Conservation (phyloP, 352 stramenopile genomes). For the Globisporangium sylvaticum region DNA sequence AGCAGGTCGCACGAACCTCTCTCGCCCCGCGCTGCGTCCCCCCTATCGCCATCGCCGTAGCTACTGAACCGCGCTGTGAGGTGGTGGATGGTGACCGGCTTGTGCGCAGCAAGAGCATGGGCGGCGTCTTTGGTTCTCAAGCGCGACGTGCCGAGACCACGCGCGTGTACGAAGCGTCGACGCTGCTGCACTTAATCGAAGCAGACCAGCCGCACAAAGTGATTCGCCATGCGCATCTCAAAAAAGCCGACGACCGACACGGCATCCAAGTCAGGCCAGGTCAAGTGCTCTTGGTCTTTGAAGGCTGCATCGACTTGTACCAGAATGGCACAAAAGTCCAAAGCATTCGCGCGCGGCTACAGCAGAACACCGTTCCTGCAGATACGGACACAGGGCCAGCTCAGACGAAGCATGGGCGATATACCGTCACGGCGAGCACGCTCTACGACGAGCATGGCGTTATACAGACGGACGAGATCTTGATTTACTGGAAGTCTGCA, state of each 20-base stretch:
- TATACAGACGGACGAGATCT: constrained; percentile 37
- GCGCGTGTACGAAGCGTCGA: constrained; percentile 50
- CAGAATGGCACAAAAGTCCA: constrained; percentile 38
- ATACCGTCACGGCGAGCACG: constrained; percentile 13
- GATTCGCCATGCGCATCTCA: constrained; percentile 41
- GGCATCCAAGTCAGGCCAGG: constrained; percentile 25
- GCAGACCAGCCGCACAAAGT: constrained; percentile 45
- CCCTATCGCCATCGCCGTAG: too few species aligned
- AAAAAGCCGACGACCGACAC: constrained; percentile 33
- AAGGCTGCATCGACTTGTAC: constrained; percentile 50
- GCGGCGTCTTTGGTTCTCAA: constrained; percentile 42
- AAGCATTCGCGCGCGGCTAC: constrained; percentile 31
- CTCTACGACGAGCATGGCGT: constrained; percentile 26
- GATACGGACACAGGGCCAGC: constrained; percentile 4
- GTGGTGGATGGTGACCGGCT: constrained; percentile 14
- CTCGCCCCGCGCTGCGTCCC: neutral
- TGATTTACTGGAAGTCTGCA: constrained; percentile 63
- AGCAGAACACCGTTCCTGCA: constrained; percentile 2
- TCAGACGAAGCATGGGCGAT: constrained; percentile 20
- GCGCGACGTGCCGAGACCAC: constrained; percentile 33
- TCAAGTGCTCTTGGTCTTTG: constrained; percentile 48
- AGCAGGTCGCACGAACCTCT: neutral
- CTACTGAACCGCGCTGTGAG: neutral
- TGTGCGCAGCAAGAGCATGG: constrained; percentile 32
- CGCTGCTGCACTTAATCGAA: constrained; percentile 61